These are phyloP conservation scores for Trichosanthes truncata DNA, from an alignment of 306 rosid species.

Conservation along the genomic window DNA sequence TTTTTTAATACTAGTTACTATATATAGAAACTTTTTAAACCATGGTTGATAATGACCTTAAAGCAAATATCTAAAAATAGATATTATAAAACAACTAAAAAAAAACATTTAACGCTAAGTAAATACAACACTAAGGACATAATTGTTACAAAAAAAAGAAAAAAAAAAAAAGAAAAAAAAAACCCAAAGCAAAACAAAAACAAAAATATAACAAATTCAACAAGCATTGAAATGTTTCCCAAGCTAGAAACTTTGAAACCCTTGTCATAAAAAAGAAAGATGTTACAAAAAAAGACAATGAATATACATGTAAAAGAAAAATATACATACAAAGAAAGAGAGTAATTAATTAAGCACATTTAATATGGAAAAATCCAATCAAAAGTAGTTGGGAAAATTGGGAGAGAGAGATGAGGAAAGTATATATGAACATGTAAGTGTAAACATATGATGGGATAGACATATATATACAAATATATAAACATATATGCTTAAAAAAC, in stretches of 20 bases:
- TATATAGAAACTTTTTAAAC: neutral
- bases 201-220: neutral
- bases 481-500: neutral
- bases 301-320: neutral
- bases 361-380: neutral
- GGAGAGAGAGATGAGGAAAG: neutral
- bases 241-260: neutral
- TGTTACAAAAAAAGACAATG: neutral
- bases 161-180: too few relatives aligned
- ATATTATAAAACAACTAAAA: too few relatives aligned
- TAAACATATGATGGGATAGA: neutral
- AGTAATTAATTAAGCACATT: neutral
- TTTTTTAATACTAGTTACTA: too few relatives aligned
- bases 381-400: neutral
- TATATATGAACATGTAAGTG: neutral
- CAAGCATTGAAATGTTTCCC: neutral
- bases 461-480: neutral
- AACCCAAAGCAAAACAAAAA: neutral
- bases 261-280: neutral
- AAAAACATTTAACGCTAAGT: too few relatives aligned
- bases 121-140: too few relatives aligned
- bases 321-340: neutral
- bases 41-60: neutral
- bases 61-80: too few relatives aligned
- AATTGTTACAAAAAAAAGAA: too few relatives aligned